Base-by-base conservation (phyloP, 140 eudicot species). In the Stevia rebaudiana region DNA sequence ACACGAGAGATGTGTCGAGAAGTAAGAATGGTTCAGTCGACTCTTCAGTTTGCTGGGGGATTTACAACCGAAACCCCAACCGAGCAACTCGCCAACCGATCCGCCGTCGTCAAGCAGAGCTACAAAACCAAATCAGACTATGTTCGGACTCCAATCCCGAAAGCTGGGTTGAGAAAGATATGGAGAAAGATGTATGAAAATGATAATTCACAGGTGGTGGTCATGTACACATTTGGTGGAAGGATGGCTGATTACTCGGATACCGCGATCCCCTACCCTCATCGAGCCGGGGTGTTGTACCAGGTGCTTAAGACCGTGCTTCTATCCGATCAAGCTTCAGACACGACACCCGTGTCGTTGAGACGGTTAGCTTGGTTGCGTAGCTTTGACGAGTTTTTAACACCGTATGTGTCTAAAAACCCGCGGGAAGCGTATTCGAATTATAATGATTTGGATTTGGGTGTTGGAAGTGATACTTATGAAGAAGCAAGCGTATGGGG, bases 171-270 rank as follows among this genome's bases (percentile, higher is more conserved):
- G 0, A 23, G 58, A 11, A 51, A 11, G 58, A 51, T 51, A 0
- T 51, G 58, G 58, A 22, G 36, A 23, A 65, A 48, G 35, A 43
- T 69, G 49, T 58, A 43, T 11, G 55, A 58, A 21, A 48, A 46
- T 2, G 67, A 57, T 23, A 10, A 41, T 0, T 46, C 60, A 18
- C 50, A 33, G 6, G 6, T 6, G 12, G 0, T 69, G 23, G 5
- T 30, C 9, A 18, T 47, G 16, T 17, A 46, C 37, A 33, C 37
- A 0, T 33, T 33, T 40, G 44, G 44, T 40, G 44, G 44, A 4
- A 40, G 11, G 44, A 40, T 9, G 13, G 8, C 3, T 9, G 44
- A 40, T n/a, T 40, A 40, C n/a, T 40, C 44, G 4, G 44, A 40
- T 9, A 40, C 44, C 0, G 44, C 44, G 11, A 40, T 40, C 44